Base-by-base conservation (phyloP, 257 asterid species). In the Fraxinus quadrangulata region DNA sequence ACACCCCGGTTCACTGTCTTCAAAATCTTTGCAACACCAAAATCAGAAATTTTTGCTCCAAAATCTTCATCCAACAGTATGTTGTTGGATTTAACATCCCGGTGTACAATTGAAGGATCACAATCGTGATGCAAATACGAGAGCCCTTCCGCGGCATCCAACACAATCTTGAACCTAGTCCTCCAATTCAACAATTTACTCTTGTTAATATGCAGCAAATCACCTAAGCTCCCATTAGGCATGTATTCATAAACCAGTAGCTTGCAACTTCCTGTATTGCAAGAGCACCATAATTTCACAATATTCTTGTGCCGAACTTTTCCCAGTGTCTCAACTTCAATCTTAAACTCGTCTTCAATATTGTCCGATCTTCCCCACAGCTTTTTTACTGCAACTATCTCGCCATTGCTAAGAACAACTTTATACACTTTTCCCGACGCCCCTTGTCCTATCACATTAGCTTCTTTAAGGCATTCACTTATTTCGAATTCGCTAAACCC, bases 191-290 rank as follows among this genome's bases (percentile, higher is more conserved):
- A 81, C 74, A 74, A 76, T 47, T 68, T 77, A 16, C 87, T 79
- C 80, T 86, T 86, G 56, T 73, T 71, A 65, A 88, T 71, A 70
- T 91, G 97, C 79, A 94, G 77, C 80, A 88, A 77, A 85, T 94
- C 97, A 0, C 97, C 97, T 80, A 94, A 82, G 83, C 98, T 92
- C 78, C 98, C 98, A 49, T 92, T 94, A 19, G 88, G 89, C 96
- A 94, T 82, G 80, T 87, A 94, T 77, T 94, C 98, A 7, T 92
- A 94, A 1, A 94, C 97, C 79, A 94, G 65, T 39, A 92, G 91
- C 74, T 94, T 92, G 75, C 87, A 81, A 75, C 76, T 84, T 45
- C 86, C 93, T 0, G 85, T 37, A 59, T 66, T 85, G 56, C 98
- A 92, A 69, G 92, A 89, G 77, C 98, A 89, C 97, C 90, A 92